Evolutionary conservation across 2,329 filamentous ascomycete species (phyloP).

Genomic region (Neobulgaria alba): DNA sequence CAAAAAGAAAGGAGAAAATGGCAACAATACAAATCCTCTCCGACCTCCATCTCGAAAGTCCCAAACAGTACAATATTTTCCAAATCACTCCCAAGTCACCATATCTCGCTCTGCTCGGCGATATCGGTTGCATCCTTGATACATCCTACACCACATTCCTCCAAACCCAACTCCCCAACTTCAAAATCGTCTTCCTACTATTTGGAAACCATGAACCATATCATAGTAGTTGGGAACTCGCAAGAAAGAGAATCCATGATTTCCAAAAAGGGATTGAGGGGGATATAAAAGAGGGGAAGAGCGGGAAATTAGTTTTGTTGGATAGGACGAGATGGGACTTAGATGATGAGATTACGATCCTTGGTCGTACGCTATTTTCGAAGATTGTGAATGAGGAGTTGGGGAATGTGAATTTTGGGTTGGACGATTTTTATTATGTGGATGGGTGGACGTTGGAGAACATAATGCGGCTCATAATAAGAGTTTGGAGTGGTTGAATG

Average conservation of each 20-base stretch:
- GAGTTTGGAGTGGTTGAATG: conserved; percentile 33
- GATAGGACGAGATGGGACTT: conserved; percentile 31
- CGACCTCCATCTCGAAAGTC: conserved; percentile 40
- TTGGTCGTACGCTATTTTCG: conserved; percentile 44
- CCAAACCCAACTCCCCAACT: conserved; percentile 33
- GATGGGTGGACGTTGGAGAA: conserved; percentile 7
- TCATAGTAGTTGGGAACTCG: conserved; percentile 27
- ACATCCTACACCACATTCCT: conserved; percentile 34
- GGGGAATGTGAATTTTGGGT: conserved; percentile 11
- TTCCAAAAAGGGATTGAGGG: conserved; percentile 6
- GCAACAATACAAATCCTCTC: conserved; percentile 5
- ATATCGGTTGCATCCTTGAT: conserved; percentile 31
- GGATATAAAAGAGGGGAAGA: not conserved
- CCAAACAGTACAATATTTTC: conserved; percentile 33
- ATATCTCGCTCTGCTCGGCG: conserved; percentile 36
- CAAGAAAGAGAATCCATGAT: conserved; percentile 10
- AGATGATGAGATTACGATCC: conserved; percentile 29
- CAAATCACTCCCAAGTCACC: conserved; percentile 31
- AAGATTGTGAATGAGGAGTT: conserved; percentile 31
- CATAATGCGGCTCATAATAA: conserved; percentile 7
- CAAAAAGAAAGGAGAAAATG: no score
- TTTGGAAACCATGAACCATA: conserved; percentile 41
- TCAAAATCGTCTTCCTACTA: conserved; percentile 35
- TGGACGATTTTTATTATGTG: conserved; percentile 9
- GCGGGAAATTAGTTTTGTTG: conserved; percentile 31